Evolutionary conservation across 2,329 filamentous ascomycete species (phyloP).

Genomic region (Monosporascus sp.): DNA sequence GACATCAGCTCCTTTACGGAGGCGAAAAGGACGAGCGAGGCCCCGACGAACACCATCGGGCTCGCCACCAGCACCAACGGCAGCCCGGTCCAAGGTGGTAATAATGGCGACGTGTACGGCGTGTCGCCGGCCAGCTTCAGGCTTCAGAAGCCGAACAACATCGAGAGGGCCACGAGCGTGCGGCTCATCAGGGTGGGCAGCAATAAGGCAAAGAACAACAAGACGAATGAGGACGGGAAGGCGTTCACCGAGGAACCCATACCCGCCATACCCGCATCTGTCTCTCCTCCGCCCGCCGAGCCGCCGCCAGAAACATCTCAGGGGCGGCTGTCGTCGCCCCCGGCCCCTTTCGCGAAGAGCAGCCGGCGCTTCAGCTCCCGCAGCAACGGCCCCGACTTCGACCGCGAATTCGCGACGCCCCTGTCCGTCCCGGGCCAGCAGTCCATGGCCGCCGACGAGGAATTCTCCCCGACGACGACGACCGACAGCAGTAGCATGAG

Average conservation of each 20-base stretch:
- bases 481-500: conserved; percentile 6
- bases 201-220: conserved; percentile 13
- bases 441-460: not conserved
- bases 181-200: conserved; percentile 25
- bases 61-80: conserved; percentile 14
- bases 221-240: conserved; percentile 8
- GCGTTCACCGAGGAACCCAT: conserved; percentile 1
- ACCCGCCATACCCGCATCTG: not conserved
- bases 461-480: not conserved
- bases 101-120: conserved; percentile 12
- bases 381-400: too few species aligned
- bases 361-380: too few species aligned
- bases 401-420: not conserved
- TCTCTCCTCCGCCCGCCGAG: too few species aligned
- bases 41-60: conserved; percentile 12
- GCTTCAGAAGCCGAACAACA: conserved; percentile 20
- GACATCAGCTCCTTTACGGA: conserved; percentile 16
- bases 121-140: conserved; percentile 18
- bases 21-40: conserved; percentile 15
- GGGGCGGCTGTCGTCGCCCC: too few species aligned
- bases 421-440: not conserved
- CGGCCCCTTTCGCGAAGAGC: too few species aligned
- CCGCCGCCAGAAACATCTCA: too few species aligned
- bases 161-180: conserved; percentile 22
- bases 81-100: not conserved